These are phyloP conservation scores for Eragrostis tef DNA, from an alignment of 202 grass and related monocot genomes.

Conservation along the genomic window DNA sequence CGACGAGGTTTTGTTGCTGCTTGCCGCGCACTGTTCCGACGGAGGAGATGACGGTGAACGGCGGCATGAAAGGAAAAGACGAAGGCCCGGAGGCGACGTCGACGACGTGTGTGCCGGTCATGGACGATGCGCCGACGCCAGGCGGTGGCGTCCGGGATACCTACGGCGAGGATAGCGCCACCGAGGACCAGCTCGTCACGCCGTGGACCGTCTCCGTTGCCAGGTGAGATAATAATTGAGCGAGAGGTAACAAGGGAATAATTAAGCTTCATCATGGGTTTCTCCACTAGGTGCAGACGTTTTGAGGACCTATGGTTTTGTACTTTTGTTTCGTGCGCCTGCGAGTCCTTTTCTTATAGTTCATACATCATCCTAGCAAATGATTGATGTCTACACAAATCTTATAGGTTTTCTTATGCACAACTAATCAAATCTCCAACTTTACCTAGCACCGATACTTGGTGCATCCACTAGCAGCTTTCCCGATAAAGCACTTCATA, in stretches of 20 bases:
- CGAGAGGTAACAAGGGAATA: too few species aligned
- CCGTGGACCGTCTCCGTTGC: slow-evolving; percentile 90
- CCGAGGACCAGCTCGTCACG: slow-evolving; percentile 84
- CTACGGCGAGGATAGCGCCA: slow-evolving; percentile 72
- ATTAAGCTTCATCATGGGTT: too few species aligned
- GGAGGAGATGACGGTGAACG: slow-evolving; percentile 52
- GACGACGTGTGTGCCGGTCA: slow-evolving; percentile 46
- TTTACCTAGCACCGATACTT: background rate
- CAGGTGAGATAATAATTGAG: slow-evolving; percentile 51
- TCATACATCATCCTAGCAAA: too few species aligned
- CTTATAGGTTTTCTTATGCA: too few species aligned
- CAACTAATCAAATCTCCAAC: too few species aligned
- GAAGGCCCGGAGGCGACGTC: slow-evolving; percentile 45
- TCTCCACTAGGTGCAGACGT: too few species aligned
- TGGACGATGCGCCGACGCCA: slow-evolving; percentile 53
- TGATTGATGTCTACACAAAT: too few species aligned
- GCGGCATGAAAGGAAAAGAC: slow-evolving; percentile 48
- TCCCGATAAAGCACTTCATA: too few species aligned
- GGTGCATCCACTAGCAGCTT: background rate
- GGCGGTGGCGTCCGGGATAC: slow-evolving; percentile 64
- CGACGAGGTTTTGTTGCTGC: slow-evolving; percentile 22
- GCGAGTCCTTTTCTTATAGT: too few species aligned
- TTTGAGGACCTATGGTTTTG: too few species aligned
- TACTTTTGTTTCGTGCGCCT: too few species aligned
- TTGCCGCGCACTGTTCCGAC: slow-evolving; percentile 21